Evolutionary conservation across 257 asterid species (phyloP), one percentile per base, ranked within the genome.

Genomic region (Lycium barbarum): DNA sequence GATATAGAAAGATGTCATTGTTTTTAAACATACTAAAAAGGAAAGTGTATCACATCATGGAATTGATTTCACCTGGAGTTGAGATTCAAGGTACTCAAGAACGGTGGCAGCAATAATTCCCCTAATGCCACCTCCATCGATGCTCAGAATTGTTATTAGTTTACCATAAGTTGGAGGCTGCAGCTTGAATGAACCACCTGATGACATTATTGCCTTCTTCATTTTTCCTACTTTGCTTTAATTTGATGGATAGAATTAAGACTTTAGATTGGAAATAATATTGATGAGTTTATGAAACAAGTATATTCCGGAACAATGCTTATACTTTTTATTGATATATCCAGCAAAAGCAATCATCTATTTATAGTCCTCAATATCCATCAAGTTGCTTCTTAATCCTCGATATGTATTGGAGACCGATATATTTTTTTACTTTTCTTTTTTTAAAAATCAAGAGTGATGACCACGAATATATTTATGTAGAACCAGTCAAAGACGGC

Each of bases 91-190:
- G 22, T 18, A 90, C 3, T 85, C 92, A 20, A 91, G 92, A 84
- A 92, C 68, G 15, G 86, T 86, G 0, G 91, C 93, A 0, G 94
- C 91, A 61, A 90, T 84, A 40, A 91, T 65, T 20, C 97, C 93
- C 83, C 92, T 91, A 45, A 93, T 79, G 20, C 95, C 95, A 63
- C 97, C 95, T 8, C 95, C 95, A 55, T 93, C 97, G n/a, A 93
- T 91, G 90, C 95, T 93, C 18, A 93, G 92, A 10, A 92, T 40
- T 14, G 78, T 68, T 36, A 68, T 20, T 20, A 47, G 81, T 47
- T 45, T 73, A 73, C 80, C 80, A 73, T 73, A 73, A 47, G 40
- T 73, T 73, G 80, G 80, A 45, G 80, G 80, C 36, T 73, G 80
- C 12, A 73, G 5, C 59, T 73, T 73, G 2, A 73, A 73, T 45